Conservation (phyloP, 2,329 filamentous ascomycete genomes). For the Ophiosphaerella korrae region DNA sequence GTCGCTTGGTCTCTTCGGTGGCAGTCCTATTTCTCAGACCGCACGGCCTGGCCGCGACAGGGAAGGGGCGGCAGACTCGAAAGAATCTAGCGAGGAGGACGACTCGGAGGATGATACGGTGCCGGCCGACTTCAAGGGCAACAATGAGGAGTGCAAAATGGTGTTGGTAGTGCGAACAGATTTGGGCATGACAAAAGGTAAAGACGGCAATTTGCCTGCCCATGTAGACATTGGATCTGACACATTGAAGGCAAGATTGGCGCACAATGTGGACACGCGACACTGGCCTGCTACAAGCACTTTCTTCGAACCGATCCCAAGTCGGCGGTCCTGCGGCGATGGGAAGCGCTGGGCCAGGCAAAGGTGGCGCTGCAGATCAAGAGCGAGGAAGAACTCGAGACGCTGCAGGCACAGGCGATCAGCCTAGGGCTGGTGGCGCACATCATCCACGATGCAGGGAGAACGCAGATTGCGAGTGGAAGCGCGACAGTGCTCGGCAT, state of each 20-base stretch:
- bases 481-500: conserved; percentile 89
- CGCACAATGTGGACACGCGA: conserved; percentile 94
- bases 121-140: conserved; percentile 53
- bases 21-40: conserved; percentile 51
- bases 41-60: conserved; percentile 8
- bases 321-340: conserved; percentile 73
- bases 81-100: conserved; percentile 34
- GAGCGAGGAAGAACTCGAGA: conserved; percentile 76
- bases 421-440: conserved; percentile 85
- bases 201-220: not conserved
- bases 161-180: conserved; percentile 92
- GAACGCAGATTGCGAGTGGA: conserved; percentile 93
- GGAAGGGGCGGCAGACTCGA: conserved; percentile 24
- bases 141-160: conserved; percentile 86
- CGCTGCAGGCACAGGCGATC: conserved; percentile 79
- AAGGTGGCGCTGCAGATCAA: conserved; percentile 93
- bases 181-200: conserved; percentile 96
- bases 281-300: conserved; percentile 93
- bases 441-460: conserved; percentile 91
- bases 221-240: conserved; percentile 6
- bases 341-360: conserved; percentile 85
- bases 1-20: conserved; percentile 72
- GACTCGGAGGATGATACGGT: conserved; percentile 34
- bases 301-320: conserved; percentile 63
- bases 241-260: conserved; percentile 82